Conservation (phyloP, 352 stramenopile genomes). For the Globisporangium nunn region DNA sequence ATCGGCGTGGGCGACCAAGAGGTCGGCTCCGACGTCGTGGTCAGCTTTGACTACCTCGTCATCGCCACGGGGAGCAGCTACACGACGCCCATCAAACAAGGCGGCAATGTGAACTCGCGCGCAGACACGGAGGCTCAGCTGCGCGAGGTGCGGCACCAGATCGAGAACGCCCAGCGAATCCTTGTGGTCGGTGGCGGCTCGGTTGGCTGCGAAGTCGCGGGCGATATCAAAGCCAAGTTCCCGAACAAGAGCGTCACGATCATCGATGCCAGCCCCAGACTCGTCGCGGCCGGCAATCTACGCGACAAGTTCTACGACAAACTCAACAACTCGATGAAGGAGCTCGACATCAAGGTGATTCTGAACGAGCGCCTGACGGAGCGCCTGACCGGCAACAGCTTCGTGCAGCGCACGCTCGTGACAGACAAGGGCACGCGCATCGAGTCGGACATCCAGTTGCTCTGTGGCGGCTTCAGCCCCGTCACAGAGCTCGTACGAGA, state of each 20-base stretch:
- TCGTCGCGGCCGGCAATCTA: conserved; percentile 26
- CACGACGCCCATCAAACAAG: conserved; percentile 49
- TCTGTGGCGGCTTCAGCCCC: conserved; percentile 25
- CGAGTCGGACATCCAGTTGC: conserved; percentile 36
- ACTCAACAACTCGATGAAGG: conserved; percentile 14
- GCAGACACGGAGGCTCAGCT: conserved; percentile 22
- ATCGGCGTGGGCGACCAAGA: background rate
- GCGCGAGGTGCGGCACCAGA: conserved; percentile 16
- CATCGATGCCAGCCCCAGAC: conserved; percentile 16
- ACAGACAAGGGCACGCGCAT: conserved; percentile 41
- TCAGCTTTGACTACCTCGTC: conserved; percentile 43
- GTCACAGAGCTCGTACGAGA: conserved; percentile 11
- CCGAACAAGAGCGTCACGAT: conserved; percentile 42
- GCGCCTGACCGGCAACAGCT: conserved; percentile 21
- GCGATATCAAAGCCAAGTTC: conserved; percentile 31
- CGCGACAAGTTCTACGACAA: conserved; percentile 19
- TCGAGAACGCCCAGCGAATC: conserved; percentile 28
- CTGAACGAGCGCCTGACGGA: conserved; percentile 30
- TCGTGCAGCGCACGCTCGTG: conserved; percentile 22
- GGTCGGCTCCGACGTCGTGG: conserved; percentile 7
- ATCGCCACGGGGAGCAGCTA: conserved; percentile 53
- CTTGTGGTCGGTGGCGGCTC: conserved; percentile 39
- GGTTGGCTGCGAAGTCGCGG: conserved; percentile 43
- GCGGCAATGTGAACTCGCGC: too few species aligned
- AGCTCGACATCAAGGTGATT: conserved; percentile 43